Evolutionary conservation across 495 filamentous ascomycete species (phyloP).

Genomic region (Astrocystis sublimbata): DNA sequence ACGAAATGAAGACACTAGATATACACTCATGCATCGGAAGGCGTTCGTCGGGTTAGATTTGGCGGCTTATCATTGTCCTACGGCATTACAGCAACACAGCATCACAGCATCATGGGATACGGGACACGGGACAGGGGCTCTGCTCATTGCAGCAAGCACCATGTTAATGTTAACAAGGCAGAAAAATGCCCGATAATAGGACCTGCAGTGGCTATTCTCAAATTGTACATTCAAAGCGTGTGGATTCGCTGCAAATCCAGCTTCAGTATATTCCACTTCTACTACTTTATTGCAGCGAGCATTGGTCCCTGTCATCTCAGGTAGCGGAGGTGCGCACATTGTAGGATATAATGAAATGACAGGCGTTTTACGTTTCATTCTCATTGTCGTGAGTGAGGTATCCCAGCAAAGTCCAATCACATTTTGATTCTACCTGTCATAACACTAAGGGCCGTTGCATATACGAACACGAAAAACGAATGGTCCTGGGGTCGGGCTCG

Average conservation of each 20-base stretch:
- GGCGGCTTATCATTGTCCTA: not conserved
- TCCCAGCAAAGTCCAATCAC: too few species aligned
- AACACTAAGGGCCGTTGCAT: too few species aligned
- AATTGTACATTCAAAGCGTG: not conserved
- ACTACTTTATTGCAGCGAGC: not conserved
- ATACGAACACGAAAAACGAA: too few species aligned
- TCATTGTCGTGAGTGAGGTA: too few species aligned
- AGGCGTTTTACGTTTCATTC: too few species aligned
- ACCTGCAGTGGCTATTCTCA: not conserved
- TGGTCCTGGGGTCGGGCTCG: too few species aligned
- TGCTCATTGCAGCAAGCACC: not conserved
- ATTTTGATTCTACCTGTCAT: too few species aligned
- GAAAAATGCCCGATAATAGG: constrained; percentile 1
- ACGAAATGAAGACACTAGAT: not conserved
- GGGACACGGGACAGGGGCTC: not conserved
- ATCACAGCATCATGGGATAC: too few species aligned
- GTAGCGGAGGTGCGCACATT: too few species aligned
- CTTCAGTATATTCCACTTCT: not conserved
- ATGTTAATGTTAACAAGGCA: not conserved
- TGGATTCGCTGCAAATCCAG: not conserved
- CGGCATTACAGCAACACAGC: not conserved
- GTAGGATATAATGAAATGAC: too few species aligned
- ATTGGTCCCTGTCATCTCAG: too few species aligned
- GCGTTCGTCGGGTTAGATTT: constrained; percentile 15
- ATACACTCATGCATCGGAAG: constrained; percentile 19